Evolutionary conservation across 2,329 filamentous ascomycete species (phyloP), one percentile per base, ranked within the genome.

Genomic region (Dactylellina drechsleri): DNA sequence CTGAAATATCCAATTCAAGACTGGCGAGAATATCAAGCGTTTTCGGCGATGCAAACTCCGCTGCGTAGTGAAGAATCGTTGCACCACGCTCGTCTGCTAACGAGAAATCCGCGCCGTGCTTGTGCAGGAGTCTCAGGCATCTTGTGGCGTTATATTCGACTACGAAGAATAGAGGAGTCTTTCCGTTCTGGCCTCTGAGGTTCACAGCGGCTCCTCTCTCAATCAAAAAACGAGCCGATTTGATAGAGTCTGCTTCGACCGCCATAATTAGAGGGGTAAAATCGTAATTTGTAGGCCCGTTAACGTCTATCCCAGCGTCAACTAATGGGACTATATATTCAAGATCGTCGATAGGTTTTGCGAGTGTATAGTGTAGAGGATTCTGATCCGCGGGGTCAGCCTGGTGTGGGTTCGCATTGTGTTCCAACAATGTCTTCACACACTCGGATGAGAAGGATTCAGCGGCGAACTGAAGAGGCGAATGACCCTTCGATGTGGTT

Each of bases 171-270:
- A 47, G 13, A 6, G 43, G 13, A 6, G 43, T 47, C 1, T 47
- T 47, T 47, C 6, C 16, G 13, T 13, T 13, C 5, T 47, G 16
- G 16, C 13, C 13, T n/a, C 16, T 15, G 15, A 47, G 43, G 43
- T 47, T 15, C 1, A n/a, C 43, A 4, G 5, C 13, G 1, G 43
- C 43, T 47, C 43, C 43, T n/a, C 16, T 47, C 43, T 47, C 13
- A 47, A 47, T 47, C 43, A 47, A n/a, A 47, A 47, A 47, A 1
- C 43, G 43, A 47, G 43, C 13, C 43, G 15, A 47, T 47, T 47
- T 47, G 7, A 47, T 18, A 47, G 43, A 13, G 13, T 47, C 43
- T 36, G 16, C 43, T 47, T 47, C 43, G 13, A 18, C 43, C 5
- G 43, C 13, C 43, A 13, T 47, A 1, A 47, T 47, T 8, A 15